Evolutionary conservation across 768 basidiomycete genomes (phyloP), one percentile per base, ranked within the genome.

Genomic region (Lentinula aciculospora): DNA sequence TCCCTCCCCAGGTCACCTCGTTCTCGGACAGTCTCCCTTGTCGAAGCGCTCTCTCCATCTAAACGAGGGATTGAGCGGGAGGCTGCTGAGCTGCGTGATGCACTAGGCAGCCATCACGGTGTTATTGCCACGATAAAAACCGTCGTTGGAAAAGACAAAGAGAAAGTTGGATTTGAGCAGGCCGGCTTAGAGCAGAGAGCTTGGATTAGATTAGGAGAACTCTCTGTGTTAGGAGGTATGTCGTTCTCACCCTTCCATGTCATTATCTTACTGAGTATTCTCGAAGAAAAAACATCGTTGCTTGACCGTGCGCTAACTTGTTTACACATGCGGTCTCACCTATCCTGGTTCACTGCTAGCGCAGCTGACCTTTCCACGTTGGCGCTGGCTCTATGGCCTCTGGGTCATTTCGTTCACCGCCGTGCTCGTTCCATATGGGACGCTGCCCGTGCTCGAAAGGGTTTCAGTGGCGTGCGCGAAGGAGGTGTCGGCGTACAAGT

Each of bases 341-440:
- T 75, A 27, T 72, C 76, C 6, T 67, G 72, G 51, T 72, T 73
- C 50, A 67, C 71, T 27, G 68, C 74, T 0, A 70, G 76, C 2
- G 69, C 81, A 3, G 71, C 73, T 15, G 80, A 86, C 53, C 69
- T 84, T 21, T 75, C 76, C 4, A 86, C 86, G 0, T 75, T 86
- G 27, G 80, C 87, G 0, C 71, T 89, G 19, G 74, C 83, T 42
- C 66, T 83, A 12, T 74, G 74, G n/a, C 72, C 76, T 12, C 62
- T 84, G 3, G 59, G 75, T 63, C 58, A 66, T 0, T 68, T 80
- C 40, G 67, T 69, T 3, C 68, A 71, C 25, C 61, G 72, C 7
- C 78, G 74, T 50, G 81, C 86, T 4, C 68, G 70, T 2, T 64
- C 71, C 8, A 68, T 81, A 13, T 81, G 82, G 81, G 60, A 58